Evolutionary conservation across 2,329 filamentous ascomycete species (phyloP), one percentile per base, ranked within the genome.

Genomic region (Pyrenochaeta sp.): DNA sequence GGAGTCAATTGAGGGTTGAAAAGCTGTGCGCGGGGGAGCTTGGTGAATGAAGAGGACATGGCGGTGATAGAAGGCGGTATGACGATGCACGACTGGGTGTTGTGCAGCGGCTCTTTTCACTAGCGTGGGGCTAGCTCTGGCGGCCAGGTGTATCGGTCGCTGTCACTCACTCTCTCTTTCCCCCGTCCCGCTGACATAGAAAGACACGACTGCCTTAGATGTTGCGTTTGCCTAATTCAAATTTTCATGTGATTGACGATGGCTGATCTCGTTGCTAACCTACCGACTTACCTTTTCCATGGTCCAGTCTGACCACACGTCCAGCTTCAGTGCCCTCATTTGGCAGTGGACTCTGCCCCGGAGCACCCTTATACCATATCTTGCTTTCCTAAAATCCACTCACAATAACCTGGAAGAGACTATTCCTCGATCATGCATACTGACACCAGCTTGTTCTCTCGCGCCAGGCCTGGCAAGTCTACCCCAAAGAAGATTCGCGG

Each of bases 41-140:
- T 54, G 51, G 52, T 56, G 57, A 67, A 60, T 63, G 62, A 37
- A 56, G 60, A 57, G 63, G 65, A 61, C 71, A 73, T 74, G 60
- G 55, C 71, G 68, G 61, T 58, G 56, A 45, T 45, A 55, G 51
- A 58, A 42, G 40, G 58, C 56, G 59, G 60, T 65, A 61, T 70
- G 66, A 67, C 61, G 63, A 57, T 56, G 61, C 55, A 56, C 56
- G 57, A 50, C 54, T 43, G 54, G 51, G 57, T 57, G 45, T 66
- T 63, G 61, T 67, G 61, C 62, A 56, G 60, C 58, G 55, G 58
- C 51, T 57, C 47, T 65, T 60, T 52, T 61, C 50, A 51, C 52
- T 66, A 59, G 63, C 59, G 63, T 61, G 64, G 55, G 51, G 49
- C 50, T 45, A 47, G 45, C 41, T 29, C 27, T 23, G 35, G 18